Base-by-base conservation (phyloP, 768 basidiomycete genomes). In the Lactifluus pinguis region DNA sequence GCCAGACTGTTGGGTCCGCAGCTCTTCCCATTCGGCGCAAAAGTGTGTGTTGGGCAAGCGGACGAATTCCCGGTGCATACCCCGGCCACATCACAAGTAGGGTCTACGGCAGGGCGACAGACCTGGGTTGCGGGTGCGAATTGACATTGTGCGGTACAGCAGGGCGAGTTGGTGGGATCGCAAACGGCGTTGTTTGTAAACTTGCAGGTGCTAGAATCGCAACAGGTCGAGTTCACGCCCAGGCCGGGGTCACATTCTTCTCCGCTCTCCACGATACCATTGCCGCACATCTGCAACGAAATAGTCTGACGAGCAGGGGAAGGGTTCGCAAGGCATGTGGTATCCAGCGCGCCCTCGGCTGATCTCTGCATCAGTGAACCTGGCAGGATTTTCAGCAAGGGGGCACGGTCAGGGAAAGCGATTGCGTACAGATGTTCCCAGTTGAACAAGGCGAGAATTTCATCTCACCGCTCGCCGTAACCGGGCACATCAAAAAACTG, bases 221-320 rank as follows among this genome's bases (percentile, higher is more conserved):
- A 94, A 74, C 92, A 94, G 2, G 79, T 72, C 5, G 83, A 83
- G 47, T 75, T 74, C 11, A 76, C 69, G 55, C 82, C 85, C 39
- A 70, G 66, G 34, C 88, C 88, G 0, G 92, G 91, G 72, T 95
- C 92, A 70, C 92, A 94, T 42, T 94, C 87, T 74, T 95, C 92
- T 34, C 89, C 92, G 0, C 67, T 70, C 69, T 90, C 89, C 54
- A 89, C 83, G 62, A 92, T 90, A 53, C 89, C 89, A 71, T 92
- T 91, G 30, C 89, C 87, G 68, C 86, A 89, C 84, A 85, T 86
- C 66, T 87, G 78, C 19, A 88, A 75, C 3, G 83, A 79, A 65
- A 88, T 81, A 7, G 76, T 78, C 49, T 47, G 53, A 58, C 62
- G 67, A 57, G 74, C 81, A 1, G 88, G 83, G 59, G 84, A 80